Evolutionary conservation across 2,329 filamentous ascomycete genomes (phyloP).

Genomic region (Trichoderma citrinoviride): DNA sequence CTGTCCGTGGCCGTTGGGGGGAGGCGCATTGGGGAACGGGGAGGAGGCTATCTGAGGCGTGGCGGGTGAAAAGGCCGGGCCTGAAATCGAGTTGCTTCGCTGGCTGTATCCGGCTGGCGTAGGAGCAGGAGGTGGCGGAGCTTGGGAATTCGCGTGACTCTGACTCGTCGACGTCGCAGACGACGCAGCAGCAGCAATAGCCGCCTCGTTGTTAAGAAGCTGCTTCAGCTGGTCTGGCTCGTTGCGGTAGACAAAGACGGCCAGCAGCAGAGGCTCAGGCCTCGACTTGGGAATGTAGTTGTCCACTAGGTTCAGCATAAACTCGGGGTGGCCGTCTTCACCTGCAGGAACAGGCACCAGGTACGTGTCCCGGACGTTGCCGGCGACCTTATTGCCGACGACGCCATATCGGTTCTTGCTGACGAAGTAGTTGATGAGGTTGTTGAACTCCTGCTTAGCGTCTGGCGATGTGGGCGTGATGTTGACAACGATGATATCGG

Average conservation of each 20-base stretch:
- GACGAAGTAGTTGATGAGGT: constrained; percentile 84
- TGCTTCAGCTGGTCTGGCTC: constrained; percentile 42
- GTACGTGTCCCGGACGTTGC: constrained; percentile 85
- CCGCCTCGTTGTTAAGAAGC: constrained; percentile 26
- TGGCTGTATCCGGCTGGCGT: constrained; percentile 38
- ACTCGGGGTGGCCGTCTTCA: constrained; percentile 70
- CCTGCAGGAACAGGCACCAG: constrained; percentile 80
- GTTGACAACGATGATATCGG: constrained; percentile 79
- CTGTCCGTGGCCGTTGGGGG: constrained; percentile 34
- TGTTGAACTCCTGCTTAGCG: constrained; percentile 63
- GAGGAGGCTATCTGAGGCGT: constrained; percentile 39
- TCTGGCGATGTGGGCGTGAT: constrained; percentile 63
- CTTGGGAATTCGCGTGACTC: constrained; percentile 7
- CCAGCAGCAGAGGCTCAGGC: constrained; percentile 72
- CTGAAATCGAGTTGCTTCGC: constrained; percentile 49
- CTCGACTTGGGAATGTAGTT: constrained; percentile 72
- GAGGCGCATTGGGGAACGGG: constrained; percentile 33
- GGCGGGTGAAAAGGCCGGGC: constrained; percentile 55
- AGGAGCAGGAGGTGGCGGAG: constrained; percentile 32
- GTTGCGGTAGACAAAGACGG: constrained; percentile 80
- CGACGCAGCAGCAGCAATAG: not conserved
- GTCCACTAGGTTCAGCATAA: constrained; percentile 83
- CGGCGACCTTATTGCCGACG: constrained; percentile 69
- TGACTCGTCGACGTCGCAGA: constrained; percentile 5
- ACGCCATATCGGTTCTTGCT: constrained; percentile 83